phyloP scores from a whole-genome alignment of 2,329 filamentous ascomycete genomes.

The Clarireedia monteithiana region DNA sequence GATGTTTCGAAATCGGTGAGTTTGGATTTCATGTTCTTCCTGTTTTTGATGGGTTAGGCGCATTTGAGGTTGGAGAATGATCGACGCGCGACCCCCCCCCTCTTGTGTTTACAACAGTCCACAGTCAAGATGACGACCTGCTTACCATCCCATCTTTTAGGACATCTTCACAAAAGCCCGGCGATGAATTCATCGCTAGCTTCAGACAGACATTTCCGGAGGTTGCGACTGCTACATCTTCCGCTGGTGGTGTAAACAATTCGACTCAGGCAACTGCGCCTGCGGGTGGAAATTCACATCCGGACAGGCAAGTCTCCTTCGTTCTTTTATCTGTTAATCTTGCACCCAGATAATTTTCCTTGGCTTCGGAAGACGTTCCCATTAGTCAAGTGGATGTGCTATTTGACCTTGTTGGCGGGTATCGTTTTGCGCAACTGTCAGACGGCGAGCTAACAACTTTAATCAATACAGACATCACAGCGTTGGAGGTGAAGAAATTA shows the following conservation, averaged over 20 bases:
- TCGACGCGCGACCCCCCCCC: background rate
- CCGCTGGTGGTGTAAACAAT: constrained; percentile 33
- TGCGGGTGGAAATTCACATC: constrained; percentile 23
- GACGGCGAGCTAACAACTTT: background rate
- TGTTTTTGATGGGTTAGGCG: background rate
- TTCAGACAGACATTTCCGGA: constrained; percentile 82
- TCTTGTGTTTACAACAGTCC: background rate
- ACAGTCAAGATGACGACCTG: background rate
- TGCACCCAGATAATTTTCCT: background rate
- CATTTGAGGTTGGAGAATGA: background rate
- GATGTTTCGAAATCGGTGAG: constrained; percentile 33
- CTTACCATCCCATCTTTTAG: constrained; percentile 38
- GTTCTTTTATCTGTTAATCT: background rate
- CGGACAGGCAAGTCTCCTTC: constrained; percentile 18
- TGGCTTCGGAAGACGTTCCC: background rate
- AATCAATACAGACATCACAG: constrained; percentile 21
- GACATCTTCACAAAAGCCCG: constrained; percentile 66
- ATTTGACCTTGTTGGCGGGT: no score
- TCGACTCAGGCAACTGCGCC: constrained; percentile 23
- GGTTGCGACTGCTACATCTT: constrained; percentile 46
- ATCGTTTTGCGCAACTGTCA: background rate
- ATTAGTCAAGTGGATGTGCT: background rate
- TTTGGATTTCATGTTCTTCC: background rate
- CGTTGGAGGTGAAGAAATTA: constrained; percentile 36
- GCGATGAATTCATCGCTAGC: constrained; percentile 72